phyloP scores from a whole-genome alignment of 2,329 filamentous ascomycete genomes.

The Colletotrichum spinosum region DNA sequence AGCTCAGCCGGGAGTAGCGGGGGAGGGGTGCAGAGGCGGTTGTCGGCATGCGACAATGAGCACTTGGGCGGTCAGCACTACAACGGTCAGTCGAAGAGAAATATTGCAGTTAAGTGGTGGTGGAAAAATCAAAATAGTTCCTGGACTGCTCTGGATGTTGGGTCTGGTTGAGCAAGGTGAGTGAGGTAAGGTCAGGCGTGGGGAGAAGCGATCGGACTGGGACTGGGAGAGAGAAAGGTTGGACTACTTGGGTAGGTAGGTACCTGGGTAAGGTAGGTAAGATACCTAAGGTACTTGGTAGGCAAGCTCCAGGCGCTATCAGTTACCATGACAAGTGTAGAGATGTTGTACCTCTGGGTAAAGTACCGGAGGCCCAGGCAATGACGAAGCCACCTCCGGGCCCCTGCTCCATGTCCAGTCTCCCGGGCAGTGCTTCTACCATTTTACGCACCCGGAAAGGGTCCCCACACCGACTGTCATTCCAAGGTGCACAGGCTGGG shows the following conservation, averaged over 20 bases:
- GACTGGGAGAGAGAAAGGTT: constrained; percentile 11
- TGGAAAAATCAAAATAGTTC: not conserved
- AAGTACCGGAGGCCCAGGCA: constrained; percentile 30
- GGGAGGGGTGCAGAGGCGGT: constrained; percentile 34
- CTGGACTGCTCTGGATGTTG: not conserved
- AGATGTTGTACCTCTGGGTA: not conserved
- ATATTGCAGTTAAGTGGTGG: not conserved
- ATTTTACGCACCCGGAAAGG: constrained; percentile 22
- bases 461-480: not conserved
- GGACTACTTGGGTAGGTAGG: constrained; percentile 8
- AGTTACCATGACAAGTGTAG: too few species aligned
- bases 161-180: constrained; percentile 5
- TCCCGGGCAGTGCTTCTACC: constrained; percentile 12
- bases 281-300: not conserved
- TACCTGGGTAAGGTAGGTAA: too few species aligned
- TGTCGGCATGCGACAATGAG: constrained; percentile 19
- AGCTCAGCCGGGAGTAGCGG: constrained; percentile 35
- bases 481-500: constrained; percentile 16
- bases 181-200: constrained; percentile 12
- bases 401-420: constrained; percentile 16
- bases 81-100: not conserved
- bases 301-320: constrained; percentile 30
- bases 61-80: constrained; percentile 4
- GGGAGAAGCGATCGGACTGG: constrained; percentile 26
- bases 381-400: constrained; percentile 36